phyloP scores from a whole-genome alignment of 176 grass and related monocot genomes.

The Phoenix dactylifera region DNA sequence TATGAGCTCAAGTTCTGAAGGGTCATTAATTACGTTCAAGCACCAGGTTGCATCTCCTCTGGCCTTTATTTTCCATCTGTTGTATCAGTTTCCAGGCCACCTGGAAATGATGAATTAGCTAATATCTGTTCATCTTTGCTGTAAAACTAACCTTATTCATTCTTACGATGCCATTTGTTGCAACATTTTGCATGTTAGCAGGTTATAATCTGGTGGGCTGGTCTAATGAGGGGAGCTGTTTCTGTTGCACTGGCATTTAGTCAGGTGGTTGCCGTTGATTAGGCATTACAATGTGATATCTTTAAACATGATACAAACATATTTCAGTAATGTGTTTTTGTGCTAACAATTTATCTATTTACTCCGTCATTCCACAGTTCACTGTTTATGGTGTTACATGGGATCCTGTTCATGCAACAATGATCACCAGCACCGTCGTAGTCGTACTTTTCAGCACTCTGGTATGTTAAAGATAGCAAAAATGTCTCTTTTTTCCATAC shows the following conservation, averaged over 20 bases:
- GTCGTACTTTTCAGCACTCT: constrained; percentile 73
- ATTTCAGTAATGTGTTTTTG: too few relatives aligned
- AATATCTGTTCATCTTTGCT: too few relatives aligned
- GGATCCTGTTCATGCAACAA: constrained; percentile 53
- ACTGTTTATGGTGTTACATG: constrained; percentile 53
- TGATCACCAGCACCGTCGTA: constrained; percentile 70
- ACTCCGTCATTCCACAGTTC: constrained; percentile 35
- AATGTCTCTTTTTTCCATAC: too few relatives aligned
- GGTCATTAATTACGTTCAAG: constrained; percentile 61
- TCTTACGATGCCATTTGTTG: background rate
- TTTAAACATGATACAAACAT: too few relatives aligned
- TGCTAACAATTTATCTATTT: too few relatives aligned
- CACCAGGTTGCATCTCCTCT: constrained; percentile 45
- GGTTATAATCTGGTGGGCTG: constrained; percentile 91
- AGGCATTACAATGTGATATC: too few relatives aligned
- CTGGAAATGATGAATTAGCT: too few relatives aligned
- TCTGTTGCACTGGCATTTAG: constrained; percentile 77
- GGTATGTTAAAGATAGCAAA: constrained; percentile 17
- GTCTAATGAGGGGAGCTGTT: constrained; percentile 80
- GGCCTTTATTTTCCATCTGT: background rate
- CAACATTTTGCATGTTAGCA: background rate
- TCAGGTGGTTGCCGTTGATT: constrained; percentile 33
- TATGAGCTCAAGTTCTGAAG: constrained; percentile 53
- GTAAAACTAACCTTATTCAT: too few relatives aligned
- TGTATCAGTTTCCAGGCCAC: too few relatives aligned